Conservation (phyloP, 2,329 filamentous ascomycete genomes). For the Triangularia setosa region DNA sequence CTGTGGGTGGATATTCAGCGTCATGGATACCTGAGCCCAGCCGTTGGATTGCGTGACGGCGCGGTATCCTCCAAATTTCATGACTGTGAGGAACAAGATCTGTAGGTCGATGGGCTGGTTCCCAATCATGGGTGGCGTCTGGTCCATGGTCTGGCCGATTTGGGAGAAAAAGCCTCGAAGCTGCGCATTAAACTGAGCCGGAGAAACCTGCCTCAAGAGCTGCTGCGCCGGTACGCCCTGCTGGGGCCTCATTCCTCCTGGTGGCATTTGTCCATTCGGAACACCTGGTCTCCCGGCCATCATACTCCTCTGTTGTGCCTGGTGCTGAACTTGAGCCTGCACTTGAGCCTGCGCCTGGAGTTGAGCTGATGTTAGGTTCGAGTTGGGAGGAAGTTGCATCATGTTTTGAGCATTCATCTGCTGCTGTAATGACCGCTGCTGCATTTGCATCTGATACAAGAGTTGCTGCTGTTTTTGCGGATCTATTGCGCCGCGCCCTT, state of each 20-base stretch:
- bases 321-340: conserved; percentile 16
- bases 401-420: conserved; percentile 31
- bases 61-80: conserved; percentile 73
- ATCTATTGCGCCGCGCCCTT: conserved; percentile 56
- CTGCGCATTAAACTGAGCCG: conserved; percentile 73
- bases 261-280: conserved; percentile 55
- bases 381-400: conserved; percentile 21
- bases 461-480: conserved; percentile 59
- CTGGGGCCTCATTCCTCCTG: conserved; percentile 31
- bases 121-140: conserved; percentile 63
- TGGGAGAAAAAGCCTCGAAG: conserved; percentile 73
- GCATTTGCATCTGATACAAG: conserved; percentile 78
- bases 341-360: conserved; percentile 9
- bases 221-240: conserved; percentile 44
- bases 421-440: conserved; percentile 53
- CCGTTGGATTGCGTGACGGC: conserved; percentile 64
- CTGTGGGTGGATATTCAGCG: conserved; percentile 57
- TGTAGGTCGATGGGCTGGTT: conserved; percentile 72
- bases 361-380: conserved; percentile 6
- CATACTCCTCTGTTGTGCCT: conserved; percentile 35
- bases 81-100: conserved; percentile 72
- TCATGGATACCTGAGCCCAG: conserved; percentile 70
- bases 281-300: conserved; percentile 50
- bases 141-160: conserved; percentile 69
- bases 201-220: conserved; percentile 37